These are phyloP conservation scores for Hypericum androsaemum DNA, from an alignment of 345 rosid species.

Conservation along the genomic window DNA sequence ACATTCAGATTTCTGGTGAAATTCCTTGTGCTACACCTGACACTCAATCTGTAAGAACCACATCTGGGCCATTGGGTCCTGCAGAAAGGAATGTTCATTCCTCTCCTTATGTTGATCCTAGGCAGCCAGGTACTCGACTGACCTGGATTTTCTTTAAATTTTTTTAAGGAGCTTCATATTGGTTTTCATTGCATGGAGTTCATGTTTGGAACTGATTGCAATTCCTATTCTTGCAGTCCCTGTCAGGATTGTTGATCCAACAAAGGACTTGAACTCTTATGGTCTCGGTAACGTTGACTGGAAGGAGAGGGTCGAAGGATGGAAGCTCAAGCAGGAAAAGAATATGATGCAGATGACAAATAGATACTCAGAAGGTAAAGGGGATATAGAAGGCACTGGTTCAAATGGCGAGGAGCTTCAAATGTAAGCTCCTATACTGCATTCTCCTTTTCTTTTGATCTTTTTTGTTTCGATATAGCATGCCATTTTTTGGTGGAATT, in stretches of 20 bases:
- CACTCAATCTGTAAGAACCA: slow-evolving; percentile 87
- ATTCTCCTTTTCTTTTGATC: slow-evolving; percentile 1
- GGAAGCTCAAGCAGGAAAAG: slow-evolving; percentile 99
- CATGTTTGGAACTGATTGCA: slow-evolving; percentile 15
- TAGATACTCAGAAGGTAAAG: slow-evolving; percentile 77
- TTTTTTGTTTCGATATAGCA: not conserved
- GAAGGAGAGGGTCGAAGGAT: slow-evolving; percentile 99
- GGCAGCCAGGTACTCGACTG: slow-evolving; percentile 70
- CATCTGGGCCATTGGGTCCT: slow-evolving; percentile 97
- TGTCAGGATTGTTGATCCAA: slow-evolving; percentile 95
- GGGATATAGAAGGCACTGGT: slow-evolving; percentile 94
- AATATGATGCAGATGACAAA: slow-evolving; percentile 54
- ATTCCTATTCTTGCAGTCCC: slow-evolving; percentile 47
- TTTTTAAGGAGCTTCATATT: slow-evolving; percentile 6
- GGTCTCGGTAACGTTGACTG: slow-evolving; percentile 97
- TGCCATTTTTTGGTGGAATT: not conserved
- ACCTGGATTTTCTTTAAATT: slow-evolving; percentile 6
- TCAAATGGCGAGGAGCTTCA: slow-evolving; percentile 97
- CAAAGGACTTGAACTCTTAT: slow-evolving; percentile 94
- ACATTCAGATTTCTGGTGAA: slow-evolving; percentile 84
- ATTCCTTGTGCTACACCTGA: slow-evolving; percentile 79
- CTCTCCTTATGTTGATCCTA: slow-evolving; percentile 92
- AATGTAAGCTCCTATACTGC: slow-evolving; percentile 43
- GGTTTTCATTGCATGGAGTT: not conserved
- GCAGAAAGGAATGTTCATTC: slow-evolving; percentile 63